Conservation (phyloP, 495 filamentous ascomycete genomes). For the Trichoderma erinaceum region DNA sequence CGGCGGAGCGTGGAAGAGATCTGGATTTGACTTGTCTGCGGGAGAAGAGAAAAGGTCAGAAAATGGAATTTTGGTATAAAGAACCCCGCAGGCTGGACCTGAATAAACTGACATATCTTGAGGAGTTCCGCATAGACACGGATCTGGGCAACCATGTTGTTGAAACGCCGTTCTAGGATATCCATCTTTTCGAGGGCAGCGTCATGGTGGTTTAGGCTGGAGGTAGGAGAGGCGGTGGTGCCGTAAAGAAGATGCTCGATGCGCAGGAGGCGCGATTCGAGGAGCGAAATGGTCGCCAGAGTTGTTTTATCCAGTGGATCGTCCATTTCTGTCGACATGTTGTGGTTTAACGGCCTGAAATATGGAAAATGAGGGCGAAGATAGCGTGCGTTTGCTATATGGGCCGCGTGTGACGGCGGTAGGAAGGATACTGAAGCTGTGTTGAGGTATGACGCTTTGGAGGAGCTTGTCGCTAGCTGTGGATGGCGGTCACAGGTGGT, state of each 20-base stretch:
- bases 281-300: constrained; percentile 62
- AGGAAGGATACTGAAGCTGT: background rate
- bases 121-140: constrained; percentile 44
- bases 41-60: background rate
- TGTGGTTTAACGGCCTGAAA: background rate
- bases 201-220: constrained; percentile 30
- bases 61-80: background rate
- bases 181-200: constrained; percentile 50
- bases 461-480: background rate
- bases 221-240: constrained; percentile 27
- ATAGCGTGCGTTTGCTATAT: background rate
- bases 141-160: constrained; percentile 31
- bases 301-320: constrained; percentile 44
- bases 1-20: constrained; percentile 40
- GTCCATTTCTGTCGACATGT: constrained; percentile 33
- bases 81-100: background rate
- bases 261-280: constrained; percentile 67
- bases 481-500: background rate
- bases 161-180: constrained; percentile 54
- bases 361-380: background rate
- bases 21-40: constrained; percentile 39
- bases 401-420: background rate
- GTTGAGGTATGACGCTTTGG: constrained; percentile 4
- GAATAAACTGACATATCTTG: constrained; percentile 38
- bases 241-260: constrained; percentile 72